These are phyloP conservation scores for Boeremia lycopersici DNA, from an alignment of 2,329 filamentous ascomycete species.

Conservation along the genomic window DNA sequence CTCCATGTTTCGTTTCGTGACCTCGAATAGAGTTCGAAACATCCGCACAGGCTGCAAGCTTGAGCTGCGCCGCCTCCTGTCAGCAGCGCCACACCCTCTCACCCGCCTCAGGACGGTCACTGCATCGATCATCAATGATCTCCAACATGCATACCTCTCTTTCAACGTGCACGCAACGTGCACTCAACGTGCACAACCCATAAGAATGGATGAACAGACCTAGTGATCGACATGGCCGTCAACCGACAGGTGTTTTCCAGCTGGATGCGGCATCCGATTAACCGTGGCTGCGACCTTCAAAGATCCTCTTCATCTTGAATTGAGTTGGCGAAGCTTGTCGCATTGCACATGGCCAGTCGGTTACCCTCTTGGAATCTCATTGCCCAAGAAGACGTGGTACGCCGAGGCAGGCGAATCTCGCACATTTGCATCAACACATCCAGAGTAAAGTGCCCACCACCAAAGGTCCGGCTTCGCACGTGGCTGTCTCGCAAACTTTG, in stretches of 20 bases:
- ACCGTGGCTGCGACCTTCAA: neutral
- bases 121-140: neutral
- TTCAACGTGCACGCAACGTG: no score
- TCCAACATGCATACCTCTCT: conserved; percentile 1
- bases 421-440: neutral
- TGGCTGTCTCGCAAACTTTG: conserved; percentile 3
- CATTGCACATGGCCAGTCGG: neutral
- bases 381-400: neutral
- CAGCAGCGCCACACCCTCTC: conserved; percentile 9
- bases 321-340: neutral
- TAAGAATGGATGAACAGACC: neutral
- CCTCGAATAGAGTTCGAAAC: conserved; percentile 9
- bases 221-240: conserved; percentile 2
- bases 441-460: neutral
- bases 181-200: neutral
- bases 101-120: neutral
- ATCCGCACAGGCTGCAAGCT: neutral
- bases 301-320: neutral
- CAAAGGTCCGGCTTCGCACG: conserved; percentile 2
- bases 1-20: conserved; percentile 12
- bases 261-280: neutral
- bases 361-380: neutral
- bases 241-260: neutral
- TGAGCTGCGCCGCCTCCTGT: conserved; percentile 13
- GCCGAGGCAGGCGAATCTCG: neutral